A percentile compares a stretch with the other conserved stretches of the same genome.
phyloP scores from a whole-genome alignment of 805 yeast genomes.

The Peterozyma xylosa region DNA sequence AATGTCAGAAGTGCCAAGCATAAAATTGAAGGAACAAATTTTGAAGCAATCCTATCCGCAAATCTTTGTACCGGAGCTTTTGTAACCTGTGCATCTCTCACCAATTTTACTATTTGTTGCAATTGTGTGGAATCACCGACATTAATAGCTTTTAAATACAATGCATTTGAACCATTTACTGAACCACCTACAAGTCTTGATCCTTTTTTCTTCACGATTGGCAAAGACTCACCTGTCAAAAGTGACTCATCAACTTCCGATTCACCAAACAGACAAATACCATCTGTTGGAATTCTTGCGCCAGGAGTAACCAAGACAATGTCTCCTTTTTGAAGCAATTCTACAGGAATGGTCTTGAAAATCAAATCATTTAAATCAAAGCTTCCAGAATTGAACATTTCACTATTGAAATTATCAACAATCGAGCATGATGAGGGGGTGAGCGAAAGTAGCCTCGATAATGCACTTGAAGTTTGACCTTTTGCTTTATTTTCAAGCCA shows the following conservation, averaged over 20 bases:
- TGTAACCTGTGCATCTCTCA: slow-evolving; percentile 81
- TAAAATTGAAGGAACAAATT: slow-evolving; percentile 75
- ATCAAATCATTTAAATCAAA: slow-evolving; percentile 14
- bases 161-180: slow-evolving; percentile 68
- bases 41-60: slow-evolving; percentile 80
- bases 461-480: slow-evolving; percentile 86
- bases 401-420: slow-evolving; percentile 28
- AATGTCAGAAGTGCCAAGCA: slow-evolving; percentile 60
- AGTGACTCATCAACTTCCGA: slow-evolving; percentile 86
- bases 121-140: slow-evolving; percentile 84
- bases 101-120: slow-evolving; percentile 78
- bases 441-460: slow-evolving; percentile 71
- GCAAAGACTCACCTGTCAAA: slow-evolving; percentile 85
- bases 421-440: slow-evolving; percentile 74
- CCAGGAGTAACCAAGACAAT: slow-evolving; percentile 79
- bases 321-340: slow-evolving; percentile 71
- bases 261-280: slow-evolving; percentile 65
- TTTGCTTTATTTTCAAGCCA: slow-evolving; percentile 88
- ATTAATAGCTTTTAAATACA: slow-evolving; percentile 59
- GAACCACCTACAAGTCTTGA: slow-evolving; percentile 83
- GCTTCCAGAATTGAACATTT: background rate
- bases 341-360: slow-evolving; percentile 55
- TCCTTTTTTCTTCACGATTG: slow-evolving; percentile 57
- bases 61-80: slow-evolving; percentile 87
- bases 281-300: slow-evolving; percentile 88